These are phyloP conservation scores for Jamesozyma lodderae DNA, from an alignment of 805 yeast genomes.

Conservation along the genomic window DNA sequence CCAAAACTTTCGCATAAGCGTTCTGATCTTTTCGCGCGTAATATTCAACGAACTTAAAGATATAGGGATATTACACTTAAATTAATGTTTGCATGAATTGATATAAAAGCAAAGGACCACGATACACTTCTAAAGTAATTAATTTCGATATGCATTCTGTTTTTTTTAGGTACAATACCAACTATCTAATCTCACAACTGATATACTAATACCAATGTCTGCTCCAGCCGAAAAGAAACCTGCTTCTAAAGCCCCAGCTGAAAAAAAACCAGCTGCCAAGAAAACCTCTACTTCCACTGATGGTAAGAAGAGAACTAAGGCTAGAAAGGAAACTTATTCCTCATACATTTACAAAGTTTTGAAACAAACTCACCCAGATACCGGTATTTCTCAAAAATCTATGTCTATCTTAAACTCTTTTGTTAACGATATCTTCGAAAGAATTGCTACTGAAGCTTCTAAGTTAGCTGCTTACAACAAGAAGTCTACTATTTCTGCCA, in stretches of 20 bases:
- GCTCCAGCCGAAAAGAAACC: slow-evolving; percentile 54
- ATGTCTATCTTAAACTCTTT: slow-evolving; percentile 98
- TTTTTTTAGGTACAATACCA: too few relatives aligned
- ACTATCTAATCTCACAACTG: too few relatives aligned
- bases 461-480: slow-evolving; percentile 98
- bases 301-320: slow-evolving; percentile 87
- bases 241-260: slow-evolving; percentile 25
- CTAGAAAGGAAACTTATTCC: slow-evolving; percentile 96
- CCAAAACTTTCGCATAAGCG: too few relatives aligned
- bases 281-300: slow-evolving; percentile 75
- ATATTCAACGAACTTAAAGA: too few relatives aligned
- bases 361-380: slow-evolving; percentile 98
- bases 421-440: slow-evolving; percentile 95
- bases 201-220: slow-evolving; percentile 38
- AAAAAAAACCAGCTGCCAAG: slow-evolving; percentile 63
- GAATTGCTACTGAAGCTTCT: slow-evolving; percentile 96
- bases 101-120: too few relatives aligned
- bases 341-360: slow-evolving; percentile 97
- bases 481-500: slow-evolving; percentile 94
- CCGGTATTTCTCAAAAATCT: slow-evolving; percentile 98
- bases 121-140: too few relatives aligned
- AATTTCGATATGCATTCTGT: too few relatives aligned
- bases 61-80: too few relatives aligned
- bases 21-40: too few relatives aligned
- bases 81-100: too few relatives aligned